Base-by-base conservation (phyloP, 495 filamentous ascomycete species). In the Lasiosphaeria miniovina region DNA sequence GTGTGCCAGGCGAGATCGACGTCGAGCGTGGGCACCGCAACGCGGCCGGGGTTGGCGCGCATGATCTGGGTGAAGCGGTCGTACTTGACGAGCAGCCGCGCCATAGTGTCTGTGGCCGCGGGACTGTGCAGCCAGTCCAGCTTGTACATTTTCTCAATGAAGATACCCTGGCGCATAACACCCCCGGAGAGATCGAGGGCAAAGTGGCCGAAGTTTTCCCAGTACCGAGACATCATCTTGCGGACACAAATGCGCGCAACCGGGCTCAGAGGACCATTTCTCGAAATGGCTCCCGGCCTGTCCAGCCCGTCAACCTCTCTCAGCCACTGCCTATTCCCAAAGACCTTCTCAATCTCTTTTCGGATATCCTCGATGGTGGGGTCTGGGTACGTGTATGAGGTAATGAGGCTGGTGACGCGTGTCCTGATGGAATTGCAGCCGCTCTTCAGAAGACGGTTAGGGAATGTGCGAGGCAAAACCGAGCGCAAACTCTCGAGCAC, bases 1-100 rank as follows among this genome's bases (percentile, higher is more conserved):
- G 83, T 86, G 65, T 89, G 86, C 91, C 92, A 96, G 7, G 85
- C 90, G 1, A 96, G 75, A 69, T 96, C 91, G n/a, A 96, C 82
- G 61, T 96, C 91, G 2, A 96, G 77, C 11, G 92, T 96, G 3
- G 91, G 92, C 0, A 96, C 90, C 1, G 83, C 84, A 45, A 84
- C 78, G 11, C 83, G 68, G 1, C 65, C 59, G 0, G 82, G 52
- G 65, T 90, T 71, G 1, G 58, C 49, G 0, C 66, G 65, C 72
- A 96, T 90, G 62, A 96, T 86, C 0, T 58, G 17, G 38, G 91
- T 78, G 75, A 91, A 96, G 10, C 86, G 77, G 12, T 63, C 49
- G 68, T 95, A 96, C 66, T 93, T 93, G 3, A 60, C 71, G 24
- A 90, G 73, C 0, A 90, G 77, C 0, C 90, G 83, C 1, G 58